A percentile compares a stretch with the other conserved stretches of the same genome.
These are phyloP conservation scores for Rhytidiadelphus loreus DNA, from an alignment of 225 moss, liverwort and hornwort species.

Conservation along the genomic window DNA sequence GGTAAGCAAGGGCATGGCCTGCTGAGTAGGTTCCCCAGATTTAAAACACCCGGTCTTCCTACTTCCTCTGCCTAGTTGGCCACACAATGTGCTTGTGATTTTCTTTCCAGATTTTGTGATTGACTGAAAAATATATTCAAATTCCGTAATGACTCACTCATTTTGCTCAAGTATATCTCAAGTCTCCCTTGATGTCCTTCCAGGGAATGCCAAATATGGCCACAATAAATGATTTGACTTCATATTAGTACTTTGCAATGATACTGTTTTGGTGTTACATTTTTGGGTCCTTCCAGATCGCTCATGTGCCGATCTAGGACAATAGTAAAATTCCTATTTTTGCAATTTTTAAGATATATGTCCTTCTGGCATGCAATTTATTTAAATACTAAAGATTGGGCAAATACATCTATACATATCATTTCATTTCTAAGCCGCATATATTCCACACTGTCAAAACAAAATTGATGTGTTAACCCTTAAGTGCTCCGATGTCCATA, in stretches of 20 bases:
- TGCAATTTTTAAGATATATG: too few species aligned
- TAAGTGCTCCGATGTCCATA: too few species aligned
- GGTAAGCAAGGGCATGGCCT: background rate
- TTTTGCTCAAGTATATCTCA: background rate
- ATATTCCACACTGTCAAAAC: too few species aligned
- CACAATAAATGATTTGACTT: too few species aligned
- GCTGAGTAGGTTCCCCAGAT: conserved; percentile 3
- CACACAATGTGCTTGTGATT: background rate
- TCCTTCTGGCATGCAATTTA: too few species aligned
- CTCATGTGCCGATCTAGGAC: too few species aligned
- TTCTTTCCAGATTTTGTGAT: background rate
- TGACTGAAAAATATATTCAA: background rate
- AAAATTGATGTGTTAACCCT: too few species aligned
- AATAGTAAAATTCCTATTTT: background rate
- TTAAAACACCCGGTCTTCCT: conserved; percentile 8
- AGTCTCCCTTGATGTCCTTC: background rate
- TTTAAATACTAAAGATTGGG: too few species aligned
- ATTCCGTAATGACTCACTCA: background rate
- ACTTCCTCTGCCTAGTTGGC: background rate
- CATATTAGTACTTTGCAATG: background rate
- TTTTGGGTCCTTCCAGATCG: background rate
- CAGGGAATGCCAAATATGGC: background rate
- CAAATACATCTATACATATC: too few species aligned
- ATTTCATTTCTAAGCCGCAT: too few species aligned
- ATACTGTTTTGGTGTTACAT: background rate